Conservation (phyloP, 1,284 basidiomycete species). For the Melampsora larici-populina region DNA sequence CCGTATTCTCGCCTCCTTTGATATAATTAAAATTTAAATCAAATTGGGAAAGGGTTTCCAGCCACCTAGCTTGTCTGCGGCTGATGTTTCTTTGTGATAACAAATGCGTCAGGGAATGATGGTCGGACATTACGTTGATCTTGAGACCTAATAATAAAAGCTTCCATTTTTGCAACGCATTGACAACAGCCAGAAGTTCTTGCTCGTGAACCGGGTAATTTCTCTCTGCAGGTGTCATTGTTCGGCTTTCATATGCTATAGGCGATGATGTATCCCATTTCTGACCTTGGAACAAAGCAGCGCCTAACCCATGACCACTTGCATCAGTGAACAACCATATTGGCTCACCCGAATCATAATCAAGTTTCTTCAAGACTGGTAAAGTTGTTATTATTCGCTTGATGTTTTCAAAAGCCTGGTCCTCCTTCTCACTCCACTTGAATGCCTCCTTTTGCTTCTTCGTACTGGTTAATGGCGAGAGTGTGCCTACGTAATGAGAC, state of each 20-base stretch:
- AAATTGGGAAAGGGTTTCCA: neutral
- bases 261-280: conserved; percentile 15
- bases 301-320: conserved; percentile 22
- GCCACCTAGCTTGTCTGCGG: neutral
- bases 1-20: conserved; percentile 53
- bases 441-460: neutral
- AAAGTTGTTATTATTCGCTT: too few species aligned
- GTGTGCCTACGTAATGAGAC: conserved; percentile 45
- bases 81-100: conserved; percentile 3
- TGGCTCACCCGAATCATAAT: too few species aligned
- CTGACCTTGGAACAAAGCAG: conserved; percentile 36
- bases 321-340: conserved; percentile 44
- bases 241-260: too few species aligned
- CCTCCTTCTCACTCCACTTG: neutral
- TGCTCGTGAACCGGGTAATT: too few species aligned
- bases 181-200: neutral
- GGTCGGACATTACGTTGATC: too few species aligned
- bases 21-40: conserved; percentile 51
- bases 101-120: too few species aligned
- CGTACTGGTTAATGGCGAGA: neutral
- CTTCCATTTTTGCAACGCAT: conserved; percentile 2
- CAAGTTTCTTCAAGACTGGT: too few species aligned
- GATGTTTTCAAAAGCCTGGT: neutral
- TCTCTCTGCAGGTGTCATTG: conserved; percentile 38
- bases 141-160: too few species aligned